Conservation (phyloP, 176 grass and related monocot species). For the Ensete ventricosum region DNA sequence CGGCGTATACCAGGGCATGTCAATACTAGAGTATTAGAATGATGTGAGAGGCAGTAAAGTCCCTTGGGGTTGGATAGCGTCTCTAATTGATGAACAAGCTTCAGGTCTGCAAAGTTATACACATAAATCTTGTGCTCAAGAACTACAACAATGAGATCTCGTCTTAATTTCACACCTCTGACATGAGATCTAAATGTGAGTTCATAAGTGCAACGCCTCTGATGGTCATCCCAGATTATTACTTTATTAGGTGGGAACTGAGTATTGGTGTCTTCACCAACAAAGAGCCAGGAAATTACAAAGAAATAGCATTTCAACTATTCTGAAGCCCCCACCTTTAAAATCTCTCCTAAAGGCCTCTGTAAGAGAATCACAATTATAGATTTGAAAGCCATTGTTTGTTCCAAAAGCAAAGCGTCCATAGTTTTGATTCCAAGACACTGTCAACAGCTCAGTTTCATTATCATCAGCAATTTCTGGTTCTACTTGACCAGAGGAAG, state of each 20-base stretch:
- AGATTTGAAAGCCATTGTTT: conserved; percentile 4
- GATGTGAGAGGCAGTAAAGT: conserved; percentile 34
- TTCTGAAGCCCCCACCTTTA: conserved; percentile 2
- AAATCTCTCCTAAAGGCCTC: conserved; percentile 12
- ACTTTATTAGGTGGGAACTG: conserved; percentile 16
- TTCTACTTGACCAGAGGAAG: conserved; percentile 12
- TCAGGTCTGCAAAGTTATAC: conserved; percentile 23
- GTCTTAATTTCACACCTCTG: conserved; percentile 24
- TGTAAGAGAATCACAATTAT: conserved; percentile 4
- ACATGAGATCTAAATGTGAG: conserved; percentile 11
- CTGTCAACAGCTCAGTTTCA: background rate
- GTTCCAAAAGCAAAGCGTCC: conserved; percentile 3
- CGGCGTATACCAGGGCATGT: conserved; percentile 17
- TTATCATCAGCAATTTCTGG: background rate
- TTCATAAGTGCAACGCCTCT: conserved; percentile 1
- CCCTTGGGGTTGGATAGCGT: conserved; percentile 28
- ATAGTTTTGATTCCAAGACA: conserved; percentile 20
- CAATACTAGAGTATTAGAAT: conserved; percentile 23
- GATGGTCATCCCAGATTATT: conserved; percentile 14
- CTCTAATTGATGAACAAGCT: conserved; percentile 24
- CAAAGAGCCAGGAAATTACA: conserved; percentile 6
- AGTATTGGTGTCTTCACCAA: background rate
- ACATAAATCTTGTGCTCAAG: conserved; percentile 31
- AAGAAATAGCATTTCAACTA: conserved; percentile 16
- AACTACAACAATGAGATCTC: conserved; percentile 27